Conservation (phyloP, 202 grass and related monocot genomes). For the Panicum virgatum region DNA sequence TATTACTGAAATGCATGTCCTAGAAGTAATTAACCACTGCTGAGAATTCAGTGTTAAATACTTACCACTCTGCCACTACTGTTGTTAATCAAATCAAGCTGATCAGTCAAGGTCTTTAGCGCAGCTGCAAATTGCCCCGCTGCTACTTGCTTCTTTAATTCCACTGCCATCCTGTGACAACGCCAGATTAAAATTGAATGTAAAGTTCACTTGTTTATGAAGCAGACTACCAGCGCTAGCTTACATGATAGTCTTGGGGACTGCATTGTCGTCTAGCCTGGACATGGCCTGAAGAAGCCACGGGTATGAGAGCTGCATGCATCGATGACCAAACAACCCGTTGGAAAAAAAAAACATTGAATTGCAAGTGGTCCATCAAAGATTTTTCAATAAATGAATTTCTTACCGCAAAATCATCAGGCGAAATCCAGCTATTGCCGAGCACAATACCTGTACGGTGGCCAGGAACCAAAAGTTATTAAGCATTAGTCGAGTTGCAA, state of each 20-base stretch:
- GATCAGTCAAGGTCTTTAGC: slow-evolving; percentile 15
- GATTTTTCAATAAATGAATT: neutral
- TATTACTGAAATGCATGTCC: neutral
- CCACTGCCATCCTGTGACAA: slow-evolving; percentile 29
- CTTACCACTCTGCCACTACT: slow-evolving; percentile 49
- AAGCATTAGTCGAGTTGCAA: too few relatives aligned
- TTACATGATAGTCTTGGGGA: slow-evolving; percentile 33
- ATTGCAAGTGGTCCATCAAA: neutral
- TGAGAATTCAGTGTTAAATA: neutral
- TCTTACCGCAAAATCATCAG: slow-evolving; percentile 49
- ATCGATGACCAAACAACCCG: neutral
- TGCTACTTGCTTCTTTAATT: slow-evolving; percentile 32
- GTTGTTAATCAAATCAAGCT: slow-evolving; percentile 11
- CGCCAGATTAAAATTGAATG: neutral
- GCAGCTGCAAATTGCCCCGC: slow-evolving; percentile 33
- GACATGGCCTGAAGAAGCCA: slow-evolving; percentile 52
- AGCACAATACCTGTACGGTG: slow-evolving; percentile 45
- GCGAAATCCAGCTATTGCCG: slow-evolving; percentile 63
- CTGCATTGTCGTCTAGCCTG: slow-evolving; percentile 46
- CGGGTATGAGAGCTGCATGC: slow-evolving; percentile 50
- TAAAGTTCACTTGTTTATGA: too few relatives aligned
- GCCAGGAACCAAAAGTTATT: too few relatives aligned
- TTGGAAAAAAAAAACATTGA: neutral
- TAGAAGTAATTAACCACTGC: neutral
- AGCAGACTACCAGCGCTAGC: neutral